phyloP scores from a whole-genome alignment of 1,284 basidiomycete genomes.

The Sanghuangporus sanghuang region DNA sequence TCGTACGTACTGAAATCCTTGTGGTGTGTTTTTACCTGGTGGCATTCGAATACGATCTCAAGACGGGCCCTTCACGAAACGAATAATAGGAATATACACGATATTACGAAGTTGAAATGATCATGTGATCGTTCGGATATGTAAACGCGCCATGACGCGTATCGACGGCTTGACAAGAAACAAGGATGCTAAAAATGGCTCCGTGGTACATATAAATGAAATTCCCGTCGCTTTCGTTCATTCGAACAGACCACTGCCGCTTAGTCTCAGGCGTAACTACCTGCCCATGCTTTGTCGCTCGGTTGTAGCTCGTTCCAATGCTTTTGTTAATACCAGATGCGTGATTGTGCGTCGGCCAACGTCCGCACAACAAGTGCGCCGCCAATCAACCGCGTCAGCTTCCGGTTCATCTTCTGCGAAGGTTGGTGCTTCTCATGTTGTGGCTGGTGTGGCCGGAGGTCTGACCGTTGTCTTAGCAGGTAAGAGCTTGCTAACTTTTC shows the following conservation, averaged over 20 bases:
- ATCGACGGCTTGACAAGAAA: not conserved
- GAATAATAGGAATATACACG: too few relatives aligned
- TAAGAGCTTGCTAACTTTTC: conserved; percentile 6
- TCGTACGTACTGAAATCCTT: too few relatives aligned
- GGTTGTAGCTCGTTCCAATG: not conserved
- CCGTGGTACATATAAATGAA: not conserved
- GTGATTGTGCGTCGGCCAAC: not conserved
- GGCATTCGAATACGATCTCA: too few relatives aligned
- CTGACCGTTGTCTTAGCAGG: conserved; percentile 30
- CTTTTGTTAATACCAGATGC: not conserved
- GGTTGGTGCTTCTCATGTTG: conserved; percentile 21
- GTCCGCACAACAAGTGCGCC: not conserved
- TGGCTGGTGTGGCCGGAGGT: conserved; percentile 33
- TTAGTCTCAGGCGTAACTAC: not conserved
- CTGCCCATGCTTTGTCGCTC: not conserved
- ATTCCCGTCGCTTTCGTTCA: not conserved
- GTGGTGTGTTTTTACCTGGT: too few relatives aligned
- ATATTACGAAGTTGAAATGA: too few relatives aligned
- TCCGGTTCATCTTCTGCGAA: not conserved
- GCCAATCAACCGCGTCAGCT: not conserved
- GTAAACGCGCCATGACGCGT: not conserved
- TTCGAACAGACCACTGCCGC: not conserved
- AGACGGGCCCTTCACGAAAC: too few relatives aligned
- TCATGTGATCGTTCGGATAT: not conserved
- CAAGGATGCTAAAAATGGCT: not conserved